Evolutionary conservation across 2,329 filamentous ascomycete genomes (phyloP), one percentile per base, ranked within the genome.

Genomic region (Epichloe sibirici): DNA sequence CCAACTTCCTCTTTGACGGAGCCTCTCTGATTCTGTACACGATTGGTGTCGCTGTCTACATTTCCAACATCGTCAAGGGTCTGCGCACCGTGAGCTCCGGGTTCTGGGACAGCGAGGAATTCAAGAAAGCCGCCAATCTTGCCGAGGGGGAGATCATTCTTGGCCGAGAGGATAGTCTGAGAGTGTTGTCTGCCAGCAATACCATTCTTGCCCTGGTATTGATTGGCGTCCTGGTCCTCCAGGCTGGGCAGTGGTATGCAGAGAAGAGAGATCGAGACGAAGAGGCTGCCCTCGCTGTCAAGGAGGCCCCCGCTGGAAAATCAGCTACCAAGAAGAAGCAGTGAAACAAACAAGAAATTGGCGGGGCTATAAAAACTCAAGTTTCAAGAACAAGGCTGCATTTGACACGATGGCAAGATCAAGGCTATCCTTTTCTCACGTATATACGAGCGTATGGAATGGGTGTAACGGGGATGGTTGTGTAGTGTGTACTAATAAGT

Each of bases 231-330:
- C 68, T 98, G 58, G 88, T 96, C 37, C 72, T 98, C 64, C 93
- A 98, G 79, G 89, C 89, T 21, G 93, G 93, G 11, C 89, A 97
- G 77, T 97, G 91, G 93, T 98, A 98, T 72, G 93, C 93, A 28
- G 90, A 97, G 78, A 79, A 88, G 65, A 94, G 94, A 73, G 90
- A 97, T 70, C 77, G 78, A 63, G 86, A 90, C 66, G 90, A 96
- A 69, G 76, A 79, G 52, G 81, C 80, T 63, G 78, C 81, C 65
- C 76, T 85, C 57, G 79, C 83, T 59, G 61, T 51, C 5, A 55
- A 67, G 57, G 61, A 63, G 59, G 61, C 61, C 11, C 55, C 61
- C 9, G 31, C 51, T 42, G 56, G 54, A 51, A 65, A 66, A 57
- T 59, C 63, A 40, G 55, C 62, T 38, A 54, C 57, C 38, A 69